Percentiles rank a stretch among this genome's conserved stretches.
These are phyloP conservation scores for Eutrema japonicum DNA, from an alignment of 345 rosid species.

Conservation along the genomic window DNA sequence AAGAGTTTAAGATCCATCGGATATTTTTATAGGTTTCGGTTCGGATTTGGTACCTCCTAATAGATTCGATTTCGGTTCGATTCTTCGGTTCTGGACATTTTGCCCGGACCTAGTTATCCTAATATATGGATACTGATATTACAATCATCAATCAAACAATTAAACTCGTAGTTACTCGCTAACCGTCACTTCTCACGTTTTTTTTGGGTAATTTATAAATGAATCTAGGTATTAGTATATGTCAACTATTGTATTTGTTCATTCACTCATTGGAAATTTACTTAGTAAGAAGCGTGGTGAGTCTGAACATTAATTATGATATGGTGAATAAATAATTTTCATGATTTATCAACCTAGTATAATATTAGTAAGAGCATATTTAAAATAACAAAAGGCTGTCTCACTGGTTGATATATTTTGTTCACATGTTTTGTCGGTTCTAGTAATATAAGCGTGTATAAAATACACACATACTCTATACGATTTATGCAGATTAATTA, in stretches of 20 bases:
- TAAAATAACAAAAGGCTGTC: constrained; percentile 39
- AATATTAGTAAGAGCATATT: constrained; percentile 13
- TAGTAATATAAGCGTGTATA: constrained; percentile 31
- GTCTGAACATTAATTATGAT: constrained; percentile 9
- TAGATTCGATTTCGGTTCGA: too few relatives aligned
- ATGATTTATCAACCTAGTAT: constrained; percentile 20
- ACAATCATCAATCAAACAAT: too few relatives aligned
- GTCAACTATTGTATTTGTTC: background rate
- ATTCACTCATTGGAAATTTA: background rate
- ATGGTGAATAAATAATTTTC: constrained; percentile 5
- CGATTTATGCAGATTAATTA: constrained; percentile 8
- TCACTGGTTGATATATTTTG: constrained; percentile 30
- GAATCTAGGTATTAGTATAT: background rate
- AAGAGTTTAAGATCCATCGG: too few relatives aligned
- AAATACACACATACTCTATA: constrained; percentile 8
- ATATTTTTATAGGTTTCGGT: too few relatives aligned
- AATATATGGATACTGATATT: too few relatives aligned
- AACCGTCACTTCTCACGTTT: too few relatives aligned
- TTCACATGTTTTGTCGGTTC: constrained; percentile 44
- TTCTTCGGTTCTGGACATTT: too few relatives aligned
- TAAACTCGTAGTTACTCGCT: too few relatives aligned
- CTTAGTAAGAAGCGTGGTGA: constrained; percentile 13
- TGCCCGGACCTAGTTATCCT: too few relatives aligned
- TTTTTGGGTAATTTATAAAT: background rate
- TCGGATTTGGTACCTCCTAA: too few relatives aligned